Evolutionary conservation across 2,329 filamentous ascomycete genomes (phyloP), one percentile per base, ranked within the genome.

Genomic region (Teratosphaeria zuluensis): DNA sequence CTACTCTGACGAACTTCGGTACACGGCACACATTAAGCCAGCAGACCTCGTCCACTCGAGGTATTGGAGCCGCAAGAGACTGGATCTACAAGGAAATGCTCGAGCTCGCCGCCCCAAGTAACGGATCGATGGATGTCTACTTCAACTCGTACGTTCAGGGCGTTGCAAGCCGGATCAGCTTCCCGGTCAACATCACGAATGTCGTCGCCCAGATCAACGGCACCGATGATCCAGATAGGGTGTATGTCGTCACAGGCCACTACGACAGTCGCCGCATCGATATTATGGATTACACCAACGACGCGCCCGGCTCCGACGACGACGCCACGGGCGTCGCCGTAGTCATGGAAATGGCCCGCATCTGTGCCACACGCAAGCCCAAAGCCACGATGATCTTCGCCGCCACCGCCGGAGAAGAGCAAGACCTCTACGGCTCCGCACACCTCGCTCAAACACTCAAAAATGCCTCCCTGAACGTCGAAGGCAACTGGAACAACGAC

Each of bases 401-500:
- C 2, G 80, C 81, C 3, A 79, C 82, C 1, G 79, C 82, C 1
- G 82, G 80, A 14, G 82, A 84, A 68, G 82, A 84, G 62, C 81
- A 84, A 70, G 74, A 73, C 4, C 75, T 84, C 2, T 80, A 79
- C 57, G 82, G 82, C 3, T 72, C 79, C 4, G 71, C 72, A 2
- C 78, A 78, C 68, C 72, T 84, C 4, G 81, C 82, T 1, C 76
- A 79, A 64, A 80, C 76, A 0, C 76, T 81, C 55, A 77, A 76
- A 33, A 80, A 81, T 63, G 71, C 75, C 5, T 78, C 73, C 53
- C 76, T 77, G 8, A 79, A 83, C 64, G 79, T 84, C 3, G 80
- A 82, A 68, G 81, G 76, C 14, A 82, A 83, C 75, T 76, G 81
- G 57, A 84, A 79, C 62, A 79, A 80, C 70, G 81, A 84, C 68